Evolutionary conservation across 2,329 filamentous ascomycete genomes (phyloP), one percentile per base, ranked within the genome.

Genomic region (Blastomyces silverae): DNA sequence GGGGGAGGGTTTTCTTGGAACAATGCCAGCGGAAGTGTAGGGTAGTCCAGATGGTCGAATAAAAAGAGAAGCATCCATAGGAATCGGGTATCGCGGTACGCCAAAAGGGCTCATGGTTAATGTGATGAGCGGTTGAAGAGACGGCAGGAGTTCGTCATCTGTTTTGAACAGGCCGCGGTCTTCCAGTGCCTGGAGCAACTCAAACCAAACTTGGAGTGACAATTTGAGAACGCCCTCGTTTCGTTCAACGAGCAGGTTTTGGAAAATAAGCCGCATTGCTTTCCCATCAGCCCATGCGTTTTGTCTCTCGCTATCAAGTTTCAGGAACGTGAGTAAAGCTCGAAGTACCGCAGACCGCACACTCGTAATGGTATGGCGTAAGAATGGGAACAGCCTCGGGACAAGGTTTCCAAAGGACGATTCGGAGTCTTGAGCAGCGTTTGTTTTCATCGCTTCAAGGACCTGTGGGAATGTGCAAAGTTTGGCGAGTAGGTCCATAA

Each of bases 401-500:
- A 99, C 93, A 42, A 99, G 83, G 67, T 94, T 86, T 3, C 91
- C 91, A 75, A 99, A 99, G 0, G 93, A 96, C 64, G 93, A 89
- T 70, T 92, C 89, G 15, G 91, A 85, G 72, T 97, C 90, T 71
- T 89, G 83, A 8, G 87, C 86, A 8, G 93, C 93, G 64, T 95
- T 96, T 39, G 82, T 80, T 78, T 96, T 96, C 94, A 99, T 99
- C 17, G 93, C 90, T 66, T 93, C 87, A 42, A 99, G 80, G 8
- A 97, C 93, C 78, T 96, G 86, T 0, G 90, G 90, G 79, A 97
- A 99, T 68, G 92, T 89, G 79, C 94, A 99, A 1, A 99, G 85
- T 66, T 94, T 97, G 17, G 95, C 94, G 22, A 99, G 83, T 52
- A 99, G 84, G 75, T 99, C 95, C 95, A 99, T 99, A 64, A 99